phyloP scores from a whole-genome alignment of 495 filamentous ascomycete species.

The Neurospora discreta region DNA sequence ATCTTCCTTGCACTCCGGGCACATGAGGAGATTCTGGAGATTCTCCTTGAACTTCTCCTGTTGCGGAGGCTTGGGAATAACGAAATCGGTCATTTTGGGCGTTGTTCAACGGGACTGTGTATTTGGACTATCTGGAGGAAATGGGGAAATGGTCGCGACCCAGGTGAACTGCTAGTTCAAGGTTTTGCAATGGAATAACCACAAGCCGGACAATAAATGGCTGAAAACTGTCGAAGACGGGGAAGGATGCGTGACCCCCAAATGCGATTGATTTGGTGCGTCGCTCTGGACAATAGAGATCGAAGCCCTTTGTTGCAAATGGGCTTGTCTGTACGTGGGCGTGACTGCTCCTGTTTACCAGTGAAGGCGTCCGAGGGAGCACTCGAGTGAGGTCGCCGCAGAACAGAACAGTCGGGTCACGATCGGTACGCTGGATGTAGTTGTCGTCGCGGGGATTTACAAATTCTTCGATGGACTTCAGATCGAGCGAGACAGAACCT shows the following conservation, averaged over 20 bases:
- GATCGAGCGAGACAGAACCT: background rate
- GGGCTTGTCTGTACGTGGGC: background rate
- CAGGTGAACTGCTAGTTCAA: background rate
- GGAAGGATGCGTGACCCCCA: background rate
- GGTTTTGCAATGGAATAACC: background rate
- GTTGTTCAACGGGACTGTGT: background rate
- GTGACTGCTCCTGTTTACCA: conserved; percentile 20
- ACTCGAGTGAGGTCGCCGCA: conserved; percentile 6
- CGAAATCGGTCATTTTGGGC: conserved; percentile 8
- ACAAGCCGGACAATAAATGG: background rate
- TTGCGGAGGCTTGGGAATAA: conserved; percentile 2
- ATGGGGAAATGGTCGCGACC: background rate
- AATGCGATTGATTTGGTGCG: background rate
- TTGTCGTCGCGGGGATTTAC: background rate
- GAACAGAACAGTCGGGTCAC: conserved; percentile 13
- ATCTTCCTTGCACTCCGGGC: conserved; percentile 79
- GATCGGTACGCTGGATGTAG: background rate
- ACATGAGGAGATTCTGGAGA: conserved; percentile 71
- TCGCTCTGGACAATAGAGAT: background rate
- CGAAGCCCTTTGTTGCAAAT: background rate
- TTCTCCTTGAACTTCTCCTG: conserved; percentile 40
- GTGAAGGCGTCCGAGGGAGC: conserved; percentile 23
- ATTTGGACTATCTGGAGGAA: background rate
- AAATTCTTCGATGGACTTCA: background rate
- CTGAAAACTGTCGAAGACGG: background rate